Evolutionary conservation across 495 filamentous ascomycete genomes (phyloP).

Genomic region (Aspergillus ellipticus): DNA sequence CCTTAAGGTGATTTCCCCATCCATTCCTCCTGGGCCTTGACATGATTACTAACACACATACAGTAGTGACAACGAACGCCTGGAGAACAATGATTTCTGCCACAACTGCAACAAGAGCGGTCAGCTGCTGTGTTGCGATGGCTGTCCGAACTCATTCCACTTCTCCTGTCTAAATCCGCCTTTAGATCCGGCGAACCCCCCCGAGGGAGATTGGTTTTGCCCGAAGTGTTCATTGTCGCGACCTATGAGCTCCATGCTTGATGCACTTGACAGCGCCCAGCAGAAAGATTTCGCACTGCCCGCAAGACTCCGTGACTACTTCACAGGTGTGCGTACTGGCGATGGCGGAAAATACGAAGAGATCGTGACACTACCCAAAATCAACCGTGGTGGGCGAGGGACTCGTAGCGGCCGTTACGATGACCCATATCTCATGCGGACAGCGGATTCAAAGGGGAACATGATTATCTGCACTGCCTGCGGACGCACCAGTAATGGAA

Average conservation of each 20-base stretch:
- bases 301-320: conserved; percentile 61
- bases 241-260: conserved; percentile 57
- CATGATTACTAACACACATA: conserved; percentile 2
- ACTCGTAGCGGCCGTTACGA: conserved; percentile 28
- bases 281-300: conserved; percentile 74
- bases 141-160: conserved; percentile 82
- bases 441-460: conserved; percentile 17
- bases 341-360: conserved; percentile 79
- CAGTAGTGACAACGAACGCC: conserved; percentile 24
- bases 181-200: conserved; percentile 56
- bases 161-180: conserved; percentile 81
- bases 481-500: conserved; percentile 51
- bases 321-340: conserved; percentile 68
- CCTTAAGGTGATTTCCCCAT: conserved; percentile 5
- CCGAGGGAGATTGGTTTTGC: conserved; percentile 81
- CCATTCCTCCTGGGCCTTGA: not conserved
- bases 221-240: conserved; percentile 60
- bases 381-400: conserved; percentile 22
- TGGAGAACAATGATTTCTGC: conserved; percentile 85
- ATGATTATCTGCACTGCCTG: conserved; percentile 63
- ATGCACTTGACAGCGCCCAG: conserved; percentile 57
- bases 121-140: conserved; percentile 88
- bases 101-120: conserved; percentile 75
- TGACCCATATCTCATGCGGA: conserved; percentile 19
- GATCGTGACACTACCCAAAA: conserved; percentile 28